phyloP scores from a whole-genome alignment of 805 yeast genomes.

The Trichomonascus vanleenenianus region DNA sequence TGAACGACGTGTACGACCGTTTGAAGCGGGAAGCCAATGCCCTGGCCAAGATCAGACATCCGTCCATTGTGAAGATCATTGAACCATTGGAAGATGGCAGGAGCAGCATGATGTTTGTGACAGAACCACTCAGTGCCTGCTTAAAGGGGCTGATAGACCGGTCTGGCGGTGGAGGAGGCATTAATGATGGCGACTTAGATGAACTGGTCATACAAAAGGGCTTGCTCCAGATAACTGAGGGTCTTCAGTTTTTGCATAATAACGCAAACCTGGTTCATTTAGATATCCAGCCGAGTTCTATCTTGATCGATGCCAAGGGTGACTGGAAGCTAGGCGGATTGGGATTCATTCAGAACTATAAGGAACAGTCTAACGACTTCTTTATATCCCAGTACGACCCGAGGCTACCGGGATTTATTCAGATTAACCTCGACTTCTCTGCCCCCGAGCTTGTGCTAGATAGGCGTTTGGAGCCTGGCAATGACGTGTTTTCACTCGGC shows the following conservation, averaged over 20 bases:
- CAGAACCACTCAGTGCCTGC: constrained; percentile 65
- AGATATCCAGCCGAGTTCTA: constrained; percentile 68
- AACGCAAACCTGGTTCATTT: constrained; percentile 68
- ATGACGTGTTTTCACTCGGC: constrained; percentile 83
- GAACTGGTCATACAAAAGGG: constrained; percentile 76
- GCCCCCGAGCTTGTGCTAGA: constrained; percentile 82
- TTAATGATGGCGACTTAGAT: constrained; percentile 44
- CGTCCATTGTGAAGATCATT: constrained; percentile 70
- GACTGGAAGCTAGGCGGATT: constrained; percentile 94
- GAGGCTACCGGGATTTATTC: constrained; percentile 64
- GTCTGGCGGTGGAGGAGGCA: constrained; percentile 20
- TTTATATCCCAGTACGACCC: constrained; percentile 67
- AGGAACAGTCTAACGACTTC: constrained; percentile 49
- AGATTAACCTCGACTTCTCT: constrained; percentile 60
- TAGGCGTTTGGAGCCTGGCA: constrained; percentile 50
- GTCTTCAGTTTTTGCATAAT: constrained; percentile 74
- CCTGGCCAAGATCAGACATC: constrained; percentile 79
- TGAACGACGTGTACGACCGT: constrained; percentile 58
- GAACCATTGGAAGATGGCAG: constrained; percentile 89
- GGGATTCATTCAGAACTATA: constrained; percentile 41
- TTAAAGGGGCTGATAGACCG: constrained; percentile 37
- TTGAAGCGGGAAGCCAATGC: constrained; percentile 62
- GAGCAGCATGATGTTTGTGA: constrained; percentile 68
- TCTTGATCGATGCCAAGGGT: constrained; percentile 65
- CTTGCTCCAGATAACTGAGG: constrained; percentile 65